Conservation (phyloP, 352 stramenopile species). For the Phytophthora cactorum region DNA sequence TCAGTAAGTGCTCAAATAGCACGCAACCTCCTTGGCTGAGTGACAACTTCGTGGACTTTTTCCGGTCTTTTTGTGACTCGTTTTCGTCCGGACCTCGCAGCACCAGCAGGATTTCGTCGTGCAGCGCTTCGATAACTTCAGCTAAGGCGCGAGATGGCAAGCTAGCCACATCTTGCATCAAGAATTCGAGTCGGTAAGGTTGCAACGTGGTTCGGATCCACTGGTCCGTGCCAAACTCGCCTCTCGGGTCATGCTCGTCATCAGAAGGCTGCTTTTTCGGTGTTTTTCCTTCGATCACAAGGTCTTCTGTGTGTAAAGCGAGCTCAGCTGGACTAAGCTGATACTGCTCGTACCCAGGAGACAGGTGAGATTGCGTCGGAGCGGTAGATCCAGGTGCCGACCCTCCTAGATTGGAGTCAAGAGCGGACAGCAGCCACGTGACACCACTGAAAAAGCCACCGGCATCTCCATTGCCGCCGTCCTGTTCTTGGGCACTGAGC, state of each 20-base stretch:
- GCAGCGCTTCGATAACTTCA: conserved; percentile 60
- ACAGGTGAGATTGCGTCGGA: conserved; percentile 27
- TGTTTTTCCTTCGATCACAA: conserved; percentile 45
- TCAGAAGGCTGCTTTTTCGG: conserved; percentile 18
- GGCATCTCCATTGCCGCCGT: conserved; percentile 21
- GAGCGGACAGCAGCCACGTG: conserved; percentile 71
- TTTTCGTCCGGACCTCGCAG: conserved; percentile 40
- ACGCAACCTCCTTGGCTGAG: conserved; percentile 70
- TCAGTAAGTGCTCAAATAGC: conserved; percentile 71
- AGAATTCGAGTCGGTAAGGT: conserved; percentile 68
- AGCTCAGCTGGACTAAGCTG: conserved; percentile 48
- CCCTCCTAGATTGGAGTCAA: conserved; percentile 55
- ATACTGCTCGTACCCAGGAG: conserved; percentile 38
- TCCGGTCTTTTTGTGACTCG: conserved; percentile 25
- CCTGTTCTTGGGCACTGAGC: conserved; percentile 40
- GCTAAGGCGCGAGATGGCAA: conserved; percentile 51
- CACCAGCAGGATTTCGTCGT: conserved; percentile 55
- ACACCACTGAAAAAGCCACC: conserved; percentile 77
- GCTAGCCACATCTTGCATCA: conserved; percentile 64
- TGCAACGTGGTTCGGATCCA: conserved; percentile 73
- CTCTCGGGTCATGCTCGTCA: conserved; percentile 18
- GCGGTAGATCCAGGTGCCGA: conserved; percentile 18
- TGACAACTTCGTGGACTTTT: conserved; percentile 24
- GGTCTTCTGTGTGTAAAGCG: conserved; percentile 54
- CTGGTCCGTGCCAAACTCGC: conserved; percentile 52